Base-by-base conservation (phyloP, 345 rosid genomes). In the Populus simonii region DNA sequence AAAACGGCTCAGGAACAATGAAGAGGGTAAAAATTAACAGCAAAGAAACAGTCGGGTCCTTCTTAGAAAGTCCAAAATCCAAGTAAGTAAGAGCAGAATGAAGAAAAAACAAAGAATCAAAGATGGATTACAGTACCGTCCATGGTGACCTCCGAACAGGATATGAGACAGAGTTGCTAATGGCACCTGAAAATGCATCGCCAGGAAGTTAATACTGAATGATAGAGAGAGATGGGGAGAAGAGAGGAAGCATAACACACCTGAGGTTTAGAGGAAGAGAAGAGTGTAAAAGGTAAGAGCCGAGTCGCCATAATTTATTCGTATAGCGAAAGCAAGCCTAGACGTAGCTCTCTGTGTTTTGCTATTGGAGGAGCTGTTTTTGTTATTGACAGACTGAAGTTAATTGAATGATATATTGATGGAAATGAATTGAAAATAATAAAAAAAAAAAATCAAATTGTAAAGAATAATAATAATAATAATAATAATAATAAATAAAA, bases 41-140 rank as follows among this genome's bases (percentile, higher is more conserved):
- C 5, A 23, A 78, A 8, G 27, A 27, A 49, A 45, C 59, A 29
- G 62, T 68, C 12, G 35, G 23, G 59, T 22, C 27, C 10, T 70
- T 36, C 25, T n/a, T 16, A 22, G n/a, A 38, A 43, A 5, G 23
- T 5, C 27, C 12, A 73, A 74, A 23, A 15, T 18, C 31, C 11
- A 61, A 74, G 12, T 2, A 39, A 74, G 33, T 22, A 23, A 66
- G 57, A 38, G 23, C n/a, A 68, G 29, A 69, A 25, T 36, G 41
- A 75, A 22, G 4, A 51, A 77, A 10, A 17, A 59, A 23, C 1
- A 17, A 38, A 23, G 63, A 36, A 57, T 31, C 2, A 41, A 71
- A 53, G 20, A 73, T 15, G 71, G 45, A 62, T 18, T 51, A 72
- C 12, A 74, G 53, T 85, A 94, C 98, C 97, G 80, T 87, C 86